Percentiles rank a stretch among this genome's conserved stretches.
Conservation (phyloP, 2,329 filamentous ascomycete genomes). For the Teratosphaeriaceae sp. region DNA sequence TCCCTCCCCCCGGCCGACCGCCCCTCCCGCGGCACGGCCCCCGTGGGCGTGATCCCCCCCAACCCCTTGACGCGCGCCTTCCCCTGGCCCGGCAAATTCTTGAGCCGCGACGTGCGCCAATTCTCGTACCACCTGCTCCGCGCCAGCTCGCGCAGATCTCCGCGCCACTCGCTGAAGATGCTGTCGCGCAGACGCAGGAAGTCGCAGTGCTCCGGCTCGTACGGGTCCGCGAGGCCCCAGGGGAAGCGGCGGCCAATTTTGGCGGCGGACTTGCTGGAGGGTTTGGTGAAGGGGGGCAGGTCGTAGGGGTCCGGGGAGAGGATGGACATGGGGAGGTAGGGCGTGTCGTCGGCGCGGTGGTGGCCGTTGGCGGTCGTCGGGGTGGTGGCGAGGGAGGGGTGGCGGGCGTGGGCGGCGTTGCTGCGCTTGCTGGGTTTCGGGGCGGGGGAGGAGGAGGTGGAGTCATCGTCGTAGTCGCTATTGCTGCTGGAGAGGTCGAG, state of each 20-base stretch:
- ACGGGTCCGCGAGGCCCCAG: conserved; percentile 95
- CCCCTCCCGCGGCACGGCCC: conserved; percentile 27
- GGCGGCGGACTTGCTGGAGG: conserved; percentile 40
- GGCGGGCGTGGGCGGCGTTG: conserved; percentile 33
- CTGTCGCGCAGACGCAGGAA: conserved; percentile 85
- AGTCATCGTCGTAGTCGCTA: conserved; percentile 23
- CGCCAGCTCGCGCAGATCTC: conserved; percentile 82
- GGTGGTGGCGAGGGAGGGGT: conserved; percentile 34
- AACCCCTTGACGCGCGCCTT: conserved; percentile 24
- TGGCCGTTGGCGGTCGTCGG: conserved; percentile 29
- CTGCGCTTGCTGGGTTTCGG: conserved; percentile 17
- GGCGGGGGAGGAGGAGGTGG: no score
- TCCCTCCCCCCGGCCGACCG: conserved; percentile 4
- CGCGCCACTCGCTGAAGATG: conserved; percentile 89
- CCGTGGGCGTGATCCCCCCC: conserved; percentile 30
- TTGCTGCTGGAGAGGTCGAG: conserved; percentile 19
- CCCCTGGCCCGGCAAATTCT: conserved; percentile 22
- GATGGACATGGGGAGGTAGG: conserved; percentile 82
- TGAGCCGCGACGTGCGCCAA: conserved; percentile 65
- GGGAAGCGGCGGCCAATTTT: conserved; percentile 82
- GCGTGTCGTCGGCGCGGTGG: conserved; percentile 41
- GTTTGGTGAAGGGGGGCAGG: conserved; percentile 62
- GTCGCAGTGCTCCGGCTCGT: conserved; percentile 87
- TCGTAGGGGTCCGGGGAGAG: conserved; percentile 92
- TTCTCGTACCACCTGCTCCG: conserved; percentile 92